Conservation (phyloP, 129 eudicot genomes). For the Cynara cardunculus region DNA sequence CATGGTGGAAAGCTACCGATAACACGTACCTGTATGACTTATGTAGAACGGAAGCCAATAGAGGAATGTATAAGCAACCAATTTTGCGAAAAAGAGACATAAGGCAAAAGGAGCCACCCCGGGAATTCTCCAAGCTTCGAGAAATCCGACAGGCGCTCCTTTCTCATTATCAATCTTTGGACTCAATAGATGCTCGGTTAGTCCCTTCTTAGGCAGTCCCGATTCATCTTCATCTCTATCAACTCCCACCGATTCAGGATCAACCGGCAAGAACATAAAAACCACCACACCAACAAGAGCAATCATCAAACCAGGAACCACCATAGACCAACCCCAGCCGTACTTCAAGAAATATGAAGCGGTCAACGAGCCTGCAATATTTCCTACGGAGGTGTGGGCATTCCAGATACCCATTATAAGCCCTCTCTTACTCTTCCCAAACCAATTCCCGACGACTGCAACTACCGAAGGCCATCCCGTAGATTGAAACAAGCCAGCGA, state of each 20-base stretch:
- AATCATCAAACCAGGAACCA: constrained; percentile 71
- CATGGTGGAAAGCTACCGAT: neutral
- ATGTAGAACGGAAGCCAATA: constrained; percentile 99
- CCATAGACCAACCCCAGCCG: constrained; percentile 99
- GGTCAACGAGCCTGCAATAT: constrained; percentile 73
- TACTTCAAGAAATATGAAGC: constrained; percentile 73
- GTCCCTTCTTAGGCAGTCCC: constrained; percentile 34
- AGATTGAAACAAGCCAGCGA: constrained; percentile 88
- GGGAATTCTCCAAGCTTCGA: constrained; percentile 89
- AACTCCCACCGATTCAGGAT: constrained; percentile 75
- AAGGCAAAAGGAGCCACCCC: constrained; percentile 94
- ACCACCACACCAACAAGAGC: constrained; percentile 54
- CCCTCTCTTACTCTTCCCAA: constrained; percentile 89
- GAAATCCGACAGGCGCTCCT: constrained; percentile 66
- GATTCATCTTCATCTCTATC: constrained; percentile 42
- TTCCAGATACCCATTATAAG: constrained; percentile 98
- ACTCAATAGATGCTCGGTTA: constrained; percentile 47
- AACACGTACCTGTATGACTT: constrained; percentile 73
- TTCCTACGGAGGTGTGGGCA: constrained; percentile 87
- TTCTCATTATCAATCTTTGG: constrained; percentile 20
- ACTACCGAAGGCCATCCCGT: constrained; percentile 99
- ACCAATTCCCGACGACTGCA: constrained; percentile 97
- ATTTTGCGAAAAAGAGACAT: constrained; percentile 87
- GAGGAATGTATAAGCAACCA: constrained; percentile 95
- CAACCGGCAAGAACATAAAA: constrained; percentile 72